Percentiles rank a stretch among this genome's conserved stretches.
phyloP scores from a whole-genome alignment of 108 stramenopile genomes.

The Skeletonema marinoi region DNA sequence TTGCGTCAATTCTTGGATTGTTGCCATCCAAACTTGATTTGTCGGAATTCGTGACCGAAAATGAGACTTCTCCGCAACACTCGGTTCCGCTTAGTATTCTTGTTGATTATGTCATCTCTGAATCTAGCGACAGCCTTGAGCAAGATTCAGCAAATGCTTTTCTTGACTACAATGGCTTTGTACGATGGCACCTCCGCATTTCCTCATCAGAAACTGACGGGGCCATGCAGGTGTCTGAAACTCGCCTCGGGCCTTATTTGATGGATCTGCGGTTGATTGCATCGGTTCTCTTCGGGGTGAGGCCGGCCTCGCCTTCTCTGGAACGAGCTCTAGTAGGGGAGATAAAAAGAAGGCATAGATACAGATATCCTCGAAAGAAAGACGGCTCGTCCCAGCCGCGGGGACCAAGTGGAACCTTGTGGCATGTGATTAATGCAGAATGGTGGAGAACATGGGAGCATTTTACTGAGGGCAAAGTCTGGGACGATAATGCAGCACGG shows the following conservation, averaged over 20 bases:
- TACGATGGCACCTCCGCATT: constrained; percentile 62
- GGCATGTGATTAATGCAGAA: constrained; percentile 78
- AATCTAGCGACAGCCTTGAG: constrained; percentile 18
- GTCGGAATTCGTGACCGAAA: constrained; percentile 23
- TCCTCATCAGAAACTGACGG: constrained; percentile 17
- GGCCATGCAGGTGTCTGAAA: constrained; percentile 23
- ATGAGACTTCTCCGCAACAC: constrained; percentile 13
- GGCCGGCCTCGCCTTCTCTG: constrained; percentile 66
- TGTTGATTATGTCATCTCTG: constrained; percentile 50
- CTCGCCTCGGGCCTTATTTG: constrained; percentile 65
- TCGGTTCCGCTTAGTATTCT: constrained; percentile 36
- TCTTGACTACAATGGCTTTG: constrained; percentile 63
- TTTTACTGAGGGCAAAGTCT: constrained; percentile 48
- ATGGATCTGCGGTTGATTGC: constrained; percentile 79
- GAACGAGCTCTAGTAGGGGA: constrained; percentile 67
- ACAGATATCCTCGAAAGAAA: constrained; percentile 65
- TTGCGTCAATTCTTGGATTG: constrained; percentile 58
- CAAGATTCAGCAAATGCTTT: constrained; percentile 4
- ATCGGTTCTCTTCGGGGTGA: constrained; percentile 78
- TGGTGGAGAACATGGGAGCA: constrained; percentile 72
- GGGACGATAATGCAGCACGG: constrained; percentile 44
- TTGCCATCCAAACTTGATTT: constrained; percentile 51
- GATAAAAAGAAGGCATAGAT: constrained; percentile 73
- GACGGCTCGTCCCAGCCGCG: constrained; percentile 56
- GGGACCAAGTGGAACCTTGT: constrained; percentile 81